Evolutionary conservation across 2,329 filamentous ascomycete species (phyloP), one percentile per base, ranked within the genome.

Genomic region (Sporothrix brasiliensis): DNA sequence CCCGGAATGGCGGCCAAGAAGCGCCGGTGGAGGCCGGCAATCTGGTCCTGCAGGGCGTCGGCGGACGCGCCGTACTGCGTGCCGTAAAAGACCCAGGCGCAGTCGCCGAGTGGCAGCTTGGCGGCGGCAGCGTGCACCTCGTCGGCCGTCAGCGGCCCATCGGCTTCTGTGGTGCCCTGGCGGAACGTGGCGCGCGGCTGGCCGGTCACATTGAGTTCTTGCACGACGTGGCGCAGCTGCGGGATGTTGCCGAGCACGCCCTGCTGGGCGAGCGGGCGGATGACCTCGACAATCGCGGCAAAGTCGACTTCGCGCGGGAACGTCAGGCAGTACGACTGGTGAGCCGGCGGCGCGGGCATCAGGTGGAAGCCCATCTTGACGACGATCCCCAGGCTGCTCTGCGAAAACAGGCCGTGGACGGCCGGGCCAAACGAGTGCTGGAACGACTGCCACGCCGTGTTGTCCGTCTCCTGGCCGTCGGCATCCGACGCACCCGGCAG

Each of bases 281-380:
- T 80, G 70, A 78, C 78, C 21, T 81, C 80, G 65, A 81, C 77
- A 21, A 79, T 77, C 10, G 75, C 75, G 27, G 73, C 74, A 30
- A 81, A 75, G 70, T 80, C 79, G 16, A 77, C 76, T 30, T 80
- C 79, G 53, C 74, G 76, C 39, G 78, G 78, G 68, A 81, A 80
- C 0, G 80, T 81, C 70, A 81, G 76, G 75, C 78, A 77, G 76
- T 80, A 82, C 0, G 79, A 77, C 71, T 81, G 79, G 73, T 81
- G 77, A 1, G 73, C 76, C 0, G 76, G 75, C 2, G 78, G 76
- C 16, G 75, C 77, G 6, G 80, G 80, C 78, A 80, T 80, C 70
- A 79, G 73, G 68, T 78, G 76, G 68, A 87, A 80, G 0, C 85
- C 85, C 80, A 87, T 84, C 76, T 87, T 86, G 3, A 83, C 83